phyloP scores from a whole-genome alignment of 2,329 filamentous ascomycete species.

The Epichloe scottii region DNA sequence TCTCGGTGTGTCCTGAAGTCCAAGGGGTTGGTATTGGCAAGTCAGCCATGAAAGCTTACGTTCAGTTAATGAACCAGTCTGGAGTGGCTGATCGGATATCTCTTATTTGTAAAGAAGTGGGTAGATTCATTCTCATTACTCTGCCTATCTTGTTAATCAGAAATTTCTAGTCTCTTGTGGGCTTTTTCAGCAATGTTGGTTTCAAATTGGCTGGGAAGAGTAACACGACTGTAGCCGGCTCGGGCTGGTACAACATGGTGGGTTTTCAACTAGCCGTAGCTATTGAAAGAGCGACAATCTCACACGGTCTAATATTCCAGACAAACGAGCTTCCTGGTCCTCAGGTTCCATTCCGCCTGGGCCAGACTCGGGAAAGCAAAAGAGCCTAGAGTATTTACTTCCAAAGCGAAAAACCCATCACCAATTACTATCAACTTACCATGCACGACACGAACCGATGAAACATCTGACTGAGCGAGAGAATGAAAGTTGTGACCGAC shows the following conservation, averaged over 20 bases:
- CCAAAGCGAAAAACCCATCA: not conserved
- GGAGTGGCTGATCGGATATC: conserved; percentile 60
- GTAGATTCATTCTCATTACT: not conserved
- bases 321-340: conserved; percentile 1
- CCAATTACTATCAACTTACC: not conserved
- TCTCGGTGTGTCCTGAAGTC: conserved; percentile 65
- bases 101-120: conserved; percentile 53
- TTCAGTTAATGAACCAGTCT: conserved; percentile 57
- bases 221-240: conserved; percentile 59
- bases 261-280: conserved; percentile 11
- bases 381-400: not conserved
- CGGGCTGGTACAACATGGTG: conserved; percentile 76
- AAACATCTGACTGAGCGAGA: not conserved
- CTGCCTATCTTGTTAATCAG: not conserved
- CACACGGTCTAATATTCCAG: not conserved
- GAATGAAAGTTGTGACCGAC: too few species aligned
- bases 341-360: not conserved
- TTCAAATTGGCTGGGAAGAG: conserved; percentile 60
- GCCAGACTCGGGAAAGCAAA: not conserved
- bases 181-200: conserved; percentile 65
- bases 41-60: conserved; percentile 40
- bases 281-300: not conserved
- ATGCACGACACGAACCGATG: not conserved
- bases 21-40: conserved; percentile 64
- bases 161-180: conserved; percentile 43